Conservation (phyloP, 208 protist species). For the Leishmania gerbilli region DNA sequence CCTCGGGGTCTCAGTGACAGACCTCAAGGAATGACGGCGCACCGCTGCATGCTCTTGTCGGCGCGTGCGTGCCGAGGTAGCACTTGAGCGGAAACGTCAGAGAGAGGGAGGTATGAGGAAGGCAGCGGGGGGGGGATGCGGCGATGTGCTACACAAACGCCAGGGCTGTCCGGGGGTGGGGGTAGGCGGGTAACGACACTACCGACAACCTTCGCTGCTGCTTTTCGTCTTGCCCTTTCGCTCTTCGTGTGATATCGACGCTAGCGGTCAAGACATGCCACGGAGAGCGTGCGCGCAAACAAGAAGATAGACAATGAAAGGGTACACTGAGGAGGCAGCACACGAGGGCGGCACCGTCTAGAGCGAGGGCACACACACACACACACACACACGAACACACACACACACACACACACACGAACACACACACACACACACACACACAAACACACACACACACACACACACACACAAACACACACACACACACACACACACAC, state of each 20-base stretch:
- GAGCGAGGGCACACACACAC: neutral
- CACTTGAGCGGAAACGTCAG: neutral
- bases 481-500: conserved; percentile 9
- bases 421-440: conserved; percentile 1
- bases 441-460: conserved; percentile 1
- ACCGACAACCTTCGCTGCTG: neutral
- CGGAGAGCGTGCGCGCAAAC: neutral
- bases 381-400: conserved; percentile 10
- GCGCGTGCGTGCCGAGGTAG: neutral
- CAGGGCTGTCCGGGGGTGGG: neutral
- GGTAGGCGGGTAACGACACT: neutral
- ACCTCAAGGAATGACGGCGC: neutral
- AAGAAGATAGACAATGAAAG: neutral
- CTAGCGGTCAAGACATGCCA: neutral
- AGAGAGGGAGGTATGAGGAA: neutral
- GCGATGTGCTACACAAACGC: neutral
- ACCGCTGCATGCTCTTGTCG: neutral
- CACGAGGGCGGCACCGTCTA: neutral
- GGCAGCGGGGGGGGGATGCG: neutral
- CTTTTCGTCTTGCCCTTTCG: neutral
- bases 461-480: neutral
- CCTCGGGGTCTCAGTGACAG: neutral
- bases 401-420: neutral
- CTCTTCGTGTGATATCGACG: neutral
- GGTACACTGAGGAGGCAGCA: neutral